These are phyloP conservation scores for Suhomyces panamericanus DNA, from an alignment of 1,139 yeast genomes.

Conservation along the genomic window DNA sequence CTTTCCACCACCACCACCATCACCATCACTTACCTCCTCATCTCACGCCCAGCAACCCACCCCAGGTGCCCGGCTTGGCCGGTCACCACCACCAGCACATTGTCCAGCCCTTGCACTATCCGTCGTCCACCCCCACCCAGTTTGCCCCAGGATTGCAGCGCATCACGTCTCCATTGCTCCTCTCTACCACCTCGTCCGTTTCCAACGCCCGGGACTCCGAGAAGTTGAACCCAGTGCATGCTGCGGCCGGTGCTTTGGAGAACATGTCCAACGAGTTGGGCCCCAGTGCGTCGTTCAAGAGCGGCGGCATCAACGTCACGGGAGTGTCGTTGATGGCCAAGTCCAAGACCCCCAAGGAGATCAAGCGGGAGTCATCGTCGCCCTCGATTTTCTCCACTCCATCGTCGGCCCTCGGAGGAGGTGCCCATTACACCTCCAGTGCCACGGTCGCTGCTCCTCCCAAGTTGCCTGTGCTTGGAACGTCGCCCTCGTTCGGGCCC, in stretches of 20 bases:
- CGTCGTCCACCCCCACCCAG: constrained; percentile 68
- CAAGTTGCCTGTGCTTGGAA: constrained; percentile 34
- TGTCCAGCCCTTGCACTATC: constrained; percentile 62
- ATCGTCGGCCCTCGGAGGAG: constrained; percentile 33
- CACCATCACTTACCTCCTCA: constrained; percentile 33
- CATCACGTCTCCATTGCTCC: constrained; percentile 63
- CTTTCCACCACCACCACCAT: constrained; percentile 19
- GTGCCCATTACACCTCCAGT: constrained; percentile 23
- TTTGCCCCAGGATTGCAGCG: constrained; percentile 65
- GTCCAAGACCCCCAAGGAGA: constrained; percentile 13
- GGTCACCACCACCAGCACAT: constrained; percentile 28
- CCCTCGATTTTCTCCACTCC: constrained; percentile 33
- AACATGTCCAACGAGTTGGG: constrained; percentile 51
- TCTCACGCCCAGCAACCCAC: constrained; percentile 14
- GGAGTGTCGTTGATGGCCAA: constrained; percentile 36
- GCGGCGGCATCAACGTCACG: constrained; percentile 12
- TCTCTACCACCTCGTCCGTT: constrained; percentile 46
- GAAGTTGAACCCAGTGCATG: constrained; percentile 12
- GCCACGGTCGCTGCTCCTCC: constrained; percentile 21
- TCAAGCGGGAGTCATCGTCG: constrained; percentile 12
- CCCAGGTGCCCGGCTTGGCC: constrained; percentile 11
- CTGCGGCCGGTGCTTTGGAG: constrained; percentile 65
- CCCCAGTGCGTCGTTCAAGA: constrained; percentile 45
- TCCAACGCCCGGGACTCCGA: constrained; percentile 35
- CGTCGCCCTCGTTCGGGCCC: constrained; percentile 48